Base-by-base conservation (phyloP, 306 rosid species). In the Dalbergia cochinchinensis region DNA sequence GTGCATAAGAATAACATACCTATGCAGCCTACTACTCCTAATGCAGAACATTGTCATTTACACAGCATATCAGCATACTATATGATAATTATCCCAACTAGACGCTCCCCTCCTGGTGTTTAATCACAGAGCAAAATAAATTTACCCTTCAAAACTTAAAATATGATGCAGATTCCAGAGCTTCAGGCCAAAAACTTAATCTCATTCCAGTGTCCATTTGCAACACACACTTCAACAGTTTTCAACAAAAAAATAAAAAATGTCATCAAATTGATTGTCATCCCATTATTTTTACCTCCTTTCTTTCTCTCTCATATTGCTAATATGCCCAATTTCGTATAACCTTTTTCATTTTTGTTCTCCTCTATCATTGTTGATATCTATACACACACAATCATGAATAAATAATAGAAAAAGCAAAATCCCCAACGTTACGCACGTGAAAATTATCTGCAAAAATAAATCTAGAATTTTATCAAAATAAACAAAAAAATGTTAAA, bases 261-360 rank as follows among this genome's bases (percentile, higher is more conserved):
- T 47, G 20, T 8, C 48, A 74, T 71, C 31, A 76, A 58, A 58
- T 50, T 22, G 11, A 34, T 35, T 41, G 50, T 63, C 6, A 65
- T 48, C 62, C 57, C 39, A 34, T 70, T 16, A 53, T 26, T 9
- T 18, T 22, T 1, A 18, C 47, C 4, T 64, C 51, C 35, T 65
- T 34, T 14, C 20, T 34, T 44, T 37, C 42, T 62, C 15, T 42
- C 75, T 54, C 35, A 11, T 42, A 8, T 54, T 73, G 65, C 8
- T 58, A 19, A 73, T 48, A 0, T 67, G 39, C 74, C 73, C 62
- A 16, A 78, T 37, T 60, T 65, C 11, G 77, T 14, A 64, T 64
- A 12, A 13, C 59, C 35, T 16, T 44, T 62, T 37, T 19, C 14
- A 16, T 37, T 18, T 47, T 64, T 7, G 53, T 20, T 2, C 3